Evolutionary conservation across 2,329 filamentous ascomycete species (phyloP), one percentile per base, ranked within the genome.

Genomic region (Aureobasidium mangrovei): DNA sequence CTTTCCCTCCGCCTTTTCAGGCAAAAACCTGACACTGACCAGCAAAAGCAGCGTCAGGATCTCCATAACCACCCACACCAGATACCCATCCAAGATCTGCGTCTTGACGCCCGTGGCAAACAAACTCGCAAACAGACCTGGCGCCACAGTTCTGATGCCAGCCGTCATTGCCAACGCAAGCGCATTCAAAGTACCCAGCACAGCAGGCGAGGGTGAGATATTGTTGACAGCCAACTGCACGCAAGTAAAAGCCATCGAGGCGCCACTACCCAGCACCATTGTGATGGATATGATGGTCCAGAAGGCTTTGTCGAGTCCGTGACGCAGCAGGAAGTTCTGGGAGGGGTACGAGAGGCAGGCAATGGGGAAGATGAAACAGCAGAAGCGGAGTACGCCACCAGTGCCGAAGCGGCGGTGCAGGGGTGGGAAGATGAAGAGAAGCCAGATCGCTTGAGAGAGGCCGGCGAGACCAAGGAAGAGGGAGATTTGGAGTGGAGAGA

Each of bases 151-250:
- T 10, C 87, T 75, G 31, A 88, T 71, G 0, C 72, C 83, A 58
- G 81, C 83, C 0, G 74, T 69, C 0, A 81, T 62, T 0, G 85
- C 84, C 55, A 91, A 71, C 0, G 80, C 78, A 1, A 88, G 61
- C 0, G 84, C 83, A 61, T 91, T 91, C 29, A 93, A 70, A 0
- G 81, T 88, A 0, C 84, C 86, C 7, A 91, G 72, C 0, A 81
- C 78, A 40, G 74, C 72, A 1, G 80, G 77, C 7, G 76, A 80
- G 0, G 88, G 88, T 0, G 83, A 77, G 2, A 86, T 79, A 56
- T 91, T 85, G 66, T 91, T 91, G 32, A 91, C 64, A 0, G 82
- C 81, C 7, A 91, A 80, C 71, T 91, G 86, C 0, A 84, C 77
- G 1, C 76, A 82, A 0, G 85, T 90, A 63, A 85, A 86, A 2